Evolutionary conservation across 176 grass and related monocot genomes (phyloP).

Genomic region (Carex pumila): DNA sequence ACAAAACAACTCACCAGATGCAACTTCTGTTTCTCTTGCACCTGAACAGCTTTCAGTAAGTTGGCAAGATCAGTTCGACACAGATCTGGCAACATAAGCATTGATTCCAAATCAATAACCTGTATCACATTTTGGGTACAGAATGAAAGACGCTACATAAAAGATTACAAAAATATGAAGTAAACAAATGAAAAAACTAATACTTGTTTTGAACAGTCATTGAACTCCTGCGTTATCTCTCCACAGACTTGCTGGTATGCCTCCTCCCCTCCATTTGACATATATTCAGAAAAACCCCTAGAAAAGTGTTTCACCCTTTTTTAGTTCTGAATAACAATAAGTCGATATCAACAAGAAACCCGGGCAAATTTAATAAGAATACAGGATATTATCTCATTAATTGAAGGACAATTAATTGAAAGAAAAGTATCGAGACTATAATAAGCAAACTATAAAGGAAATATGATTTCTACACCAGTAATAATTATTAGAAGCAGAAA

Average conservation of each 20-base stretch:
- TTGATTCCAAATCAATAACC: constrained; percentile 79
- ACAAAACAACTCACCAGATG: constrained; percentile 50
- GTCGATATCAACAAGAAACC: background rate
- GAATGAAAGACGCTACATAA: background rate
- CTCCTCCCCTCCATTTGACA: constrained; percentile 74
- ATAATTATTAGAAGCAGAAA: background rate
- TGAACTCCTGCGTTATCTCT: constrained; percentile 71
- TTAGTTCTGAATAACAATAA: background rate
- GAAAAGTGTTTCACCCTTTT: background rate
- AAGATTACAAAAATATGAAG: background rate
- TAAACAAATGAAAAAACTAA: background rate
- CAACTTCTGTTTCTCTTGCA: constrained; percentile 81
- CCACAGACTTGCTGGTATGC: constrained; percentile 70
- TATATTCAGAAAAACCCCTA: constrained; percentile 82
- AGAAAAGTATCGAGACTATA: background rate
- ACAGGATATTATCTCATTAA: background rate
- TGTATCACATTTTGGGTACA: constrained; percentile 13
- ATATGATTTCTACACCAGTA: background rate
- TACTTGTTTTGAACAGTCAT: constrained; percentile 95
- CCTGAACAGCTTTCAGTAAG: constrained; percentile 73
- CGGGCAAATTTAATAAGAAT: background rate
- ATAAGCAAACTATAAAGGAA: background rate
- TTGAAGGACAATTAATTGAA: background rate
- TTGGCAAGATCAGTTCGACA: constrained; percentile 65
- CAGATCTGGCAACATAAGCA: constrained; percentile 55